A percentile compares a stretch with the other conserved stretches of the same genome.
These are phyloP conservation scores for Harringtonia lauricola DNA, from an alignment of 2,329 filamentous ascomycete species.

Conservation along the genomic window DNA sequence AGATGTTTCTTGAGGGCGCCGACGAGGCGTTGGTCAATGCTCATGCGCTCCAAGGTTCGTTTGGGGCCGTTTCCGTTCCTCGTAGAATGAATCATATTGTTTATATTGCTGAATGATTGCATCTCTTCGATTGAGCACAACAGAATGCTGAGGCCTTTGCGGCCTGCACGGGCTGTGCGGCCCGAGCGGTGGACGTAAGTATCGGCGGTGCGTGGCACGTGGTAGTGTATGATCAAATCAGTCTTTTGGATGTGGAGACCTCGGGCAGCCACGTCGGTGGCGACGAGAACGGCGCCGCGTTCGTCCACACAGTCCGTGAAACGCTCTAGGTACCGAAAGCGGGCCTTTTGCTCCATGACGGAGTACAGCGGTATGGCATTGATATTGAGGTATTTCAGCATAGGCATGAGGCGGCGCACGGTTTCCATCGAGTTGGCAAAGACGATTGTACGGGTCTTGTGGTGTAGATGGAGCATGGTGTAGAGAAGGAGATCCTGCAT, in stretches of 20 bases:
- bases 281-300: conserved; percentile 60
- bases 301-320: conserved; percentile 57
- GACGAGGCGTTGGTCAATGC: conserved; percentile 74
- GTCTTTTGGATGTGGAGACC: conserved; percentile 89
- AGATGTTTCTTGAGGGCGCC: conserved; percentile 66
- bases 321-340: conserved; percentile 81
- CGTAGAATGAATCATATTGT: too few species aligned
- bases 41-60: conserved; percentile 66
- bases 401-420: conserved; percentile 72
- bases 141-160: conserved; percentile 69
- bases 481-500: conserved; percentile 81
- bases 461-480: conserved; percentile 71
- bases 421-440: conserved; percentile 96
- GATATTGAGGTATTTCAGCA: conserved; percentile 73
- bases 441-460: conserved; percentile 69
- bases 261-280: conserved; percentile 86
- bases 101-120: too few species aligned
- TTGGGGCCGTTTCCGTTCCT: conserved; percentile 47
- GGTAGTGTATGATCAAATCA: conserved; percentile 87
- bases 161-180: conserved; percentile 76
- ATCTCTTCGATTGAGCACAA: conserved; percentile 91
- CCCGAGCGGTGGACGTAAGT: conserved; percentile 93
- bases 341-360: conserved; percentile 91
- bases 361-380: conserved; percentile 75
- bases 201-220: conserved; percentile 83